Evolutionary conservation across 2,329 filamentous ascomycete species (phyloP), one percentile per base, ranked within the genome.

Genomic region (Neophaeococcomyces aloes): DNA sequence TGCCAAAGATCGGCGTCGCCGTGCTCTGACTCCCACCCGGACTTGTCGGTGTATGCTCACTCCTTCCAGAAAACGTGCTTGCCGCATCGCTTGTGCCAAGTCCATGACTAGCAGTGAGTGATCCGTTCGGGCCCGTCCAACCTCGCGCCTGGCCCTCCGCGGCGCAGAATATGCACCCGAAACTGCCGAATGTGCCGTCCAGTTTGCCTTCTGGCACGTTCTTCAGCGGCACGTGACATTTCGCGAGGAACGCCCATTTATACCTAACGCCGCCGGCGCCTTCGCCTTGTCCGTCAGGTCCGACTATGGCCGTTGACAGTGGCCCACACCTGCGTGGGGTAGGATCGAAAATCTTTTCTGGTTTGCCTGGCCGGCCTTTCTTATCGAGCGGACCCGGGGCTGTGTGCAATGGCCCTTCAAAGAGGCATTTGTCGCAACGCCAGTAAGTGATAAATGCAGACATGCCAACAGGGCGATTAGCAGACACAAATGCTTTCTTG

Each of bases 141-240:
- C 50, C 49, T 14, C 53, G 55, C 4, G 56, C 56, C 29, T 56
- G 56, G 11, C 57, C 59, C 48, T 61, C 56, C 7, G 64, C 63
- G 39, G 62, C 64, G 50, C 69, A 72, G 49, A 71, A 71, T 18
- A 70, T 59, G 50, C 69, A 72, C 17, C 64, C 66, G 50, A 63
- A 71, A 3, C 53, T 58, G 5, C 53, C 53, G 31, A 53, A 48
- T 7, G 40, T 47, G n/a, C 53, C 54, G 31, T 48, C 32, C 13
- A 17, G 39, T n/a, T 45, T 44, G 18, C 39, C 42, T 48, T 51
- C 27, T 47, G 52, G 32, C 11, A 49, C 38, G 1, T 57, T 53
- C 35, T 60, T 62, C 44, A 61, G 53, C 2, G 60, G 47, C 8
- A 69, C 59, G 52, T 72, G 68, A 15, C 57, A 63, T 49, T 71